Conservation (phyloP, 805 yeast genomes). For the Hemisphaericaspora nanyangensis region DNA sequence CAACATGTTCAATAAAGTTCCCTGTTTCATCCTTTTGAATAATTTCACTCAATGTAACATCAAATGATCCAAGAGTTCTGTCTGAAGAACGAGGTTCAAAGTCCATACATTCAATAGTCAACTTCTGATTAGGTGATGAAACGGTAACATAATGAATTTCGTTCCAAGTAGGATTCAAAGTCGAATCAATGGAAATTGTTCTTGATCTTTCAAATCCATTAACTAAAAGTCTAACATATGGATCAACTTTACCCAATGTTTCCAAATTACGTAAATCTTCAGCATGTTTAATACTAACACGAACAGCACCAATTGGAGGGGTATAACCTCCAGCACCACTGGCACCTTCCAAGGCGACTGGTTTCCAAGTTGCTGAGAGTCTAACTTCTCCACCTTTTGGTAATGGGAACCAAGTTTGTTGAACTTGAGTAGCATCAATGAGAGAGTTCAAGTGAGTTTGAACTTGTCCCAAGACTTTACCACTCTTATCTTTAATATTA, state of each 20-base stretch:
- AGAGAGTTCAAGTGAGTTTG: conserved; percentile 58
- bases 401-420: conserved; percentile 73
- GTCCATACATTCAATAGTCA: conserved; percentile 91
- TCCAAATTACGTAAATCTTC: conserved; percentile 79
- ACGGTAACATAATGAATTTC: conserved; percentile 79
- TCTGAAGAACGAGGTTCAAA: conserved; percentile 76
- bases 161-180: conserved; percentile 80
- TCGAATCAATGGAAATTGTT: conserved; percentile 63
- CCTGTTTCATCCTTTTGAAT: conserved; percentile 68
- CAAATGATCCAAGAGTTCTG: conserved; percentile 81
- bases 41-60: conserved; percentile 61
- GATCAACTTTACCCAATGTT: conserved; percentile 87
- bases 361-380: conserved; percentile 75
- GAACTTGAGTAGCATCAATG: conserved; percentile 74
- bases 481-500: conserved; percentile 55
- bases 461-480: conserved; percentile 56
- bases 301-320: conserved; percentile 91
- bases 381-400: conserved; percentile 71
- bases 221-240: conserved; percentile 76
- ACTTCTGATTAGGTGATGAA: conserved; percentile 74
- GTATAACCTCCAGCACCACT: conserved; percentile 76
- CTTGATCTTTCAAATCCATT: conserved; percentile 76
- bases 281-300: conserved; percentile 69
- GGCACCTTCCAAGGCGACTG: conserved; percentile 68
- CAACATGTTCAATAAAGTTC: conserved; percentile 52